phyloP scores from a whole-genome alignment of 345 rosid species.

The Aquilaria sinensis region DNA sequence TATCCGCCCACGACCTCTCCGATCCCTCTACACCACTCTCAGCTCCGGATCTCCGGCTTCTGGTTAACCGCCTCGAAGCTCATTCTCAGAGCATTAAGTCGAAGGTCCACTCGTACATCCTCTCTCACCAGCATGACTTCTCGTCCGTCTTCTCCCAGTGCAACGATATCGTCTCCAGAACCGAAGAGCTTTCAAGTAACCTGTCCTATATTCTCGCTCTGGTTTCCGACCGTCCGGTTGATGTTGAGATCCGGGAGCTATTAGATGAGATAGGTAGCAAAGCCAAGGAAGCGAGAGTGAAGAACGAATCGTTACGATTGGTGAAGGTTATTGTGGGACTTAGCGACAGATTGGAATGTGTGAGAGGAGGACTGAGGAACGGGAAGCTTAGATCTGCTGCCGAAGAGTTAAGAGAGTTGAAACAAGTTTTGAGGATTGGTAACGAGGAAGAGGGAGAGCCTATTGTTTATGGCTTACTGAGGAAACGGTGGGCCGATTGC shows the following conservation, averaged over 20 bases:
- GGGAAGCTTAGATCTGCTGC: slow-evolving; percentile 70
- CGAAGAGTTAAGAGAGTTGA: slow-evolving; percentile 67
- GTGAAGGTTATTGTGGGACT: slow-evolving; percentile 54
- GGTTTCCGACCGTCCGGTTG: slow-evolving; percentile 60
- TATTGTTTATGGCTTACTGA: slow-evolving; percentile 53
- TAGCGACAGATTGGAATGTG: slow-evolving; percentile 56
- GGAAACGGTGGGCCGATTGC: slow-evolving; percentile 71
- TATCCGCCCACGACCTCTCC: slow-evolving; percentile 66
- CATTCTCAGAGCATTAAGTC: slow-evolving; percentile 88
- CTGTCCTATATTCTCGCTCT: slow-evolving; percentile 40
- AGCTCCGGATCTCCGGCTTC: slow-evolving; percentile 98
- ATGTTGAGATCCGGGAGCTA: slow-evolving; percentile 51
- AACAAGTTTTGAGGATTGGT: slow-evolving; percentile 55
- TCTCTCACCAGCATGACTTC: slow-evolving; percentile 69
- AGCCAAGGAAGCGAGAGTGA: slow-evolving; percentile 52
- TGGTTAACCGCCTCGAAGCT: slow-evolving; percentile 69
- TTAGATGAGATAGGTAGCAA: slow-evolving; percentile 50
- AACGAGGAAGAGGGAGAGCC: slow-evolving; percentile 73
- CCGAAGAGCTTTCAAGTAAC: slow-evolving; percentile 36
- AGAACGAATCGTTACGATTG: slow-evolving; percentile 56
- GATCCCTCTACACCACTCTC: slow-evolving; percentile 82
- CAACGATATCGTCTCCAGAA: slow-evolving; percentile 53
- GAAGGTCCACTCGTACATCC: slow-evolving; percentile 77
- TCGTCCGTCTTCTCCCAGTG: slow-evolving; percentile 74
- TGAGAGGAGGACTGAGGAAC: slow-evolving; percentile 43